Percentiles rank a stretch among this genome's conserved stretches.
Evolutionary conservation across 805 yeast genomes (phyloP).

Genomic region (Torulaspora microellipsoides): DNA sequence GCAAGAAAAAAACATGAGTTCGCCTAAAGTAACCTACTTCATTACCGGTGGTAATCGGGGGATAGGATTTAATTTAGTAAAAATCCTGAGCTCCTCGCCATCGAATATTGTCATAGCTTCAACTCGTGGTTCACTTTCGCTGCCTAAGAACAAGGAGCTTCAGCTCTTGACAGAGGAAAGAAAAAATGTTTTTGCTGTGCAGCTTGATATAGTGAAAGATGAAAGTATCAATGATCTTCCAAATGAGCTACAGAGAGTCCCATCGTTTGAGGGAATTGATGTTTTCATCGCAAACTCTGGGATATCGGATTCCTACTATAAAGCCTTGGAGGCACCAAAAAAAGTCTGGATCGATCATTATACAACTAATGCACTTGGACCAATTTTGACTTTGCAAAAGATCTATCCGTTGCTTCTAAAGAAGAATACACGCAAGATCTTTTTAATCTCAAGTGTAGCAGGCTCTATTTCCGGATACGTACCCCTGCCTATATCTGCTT

Average conservation of each 20-base stretch:
- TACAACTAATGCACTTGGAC: constrained; percentile 14
- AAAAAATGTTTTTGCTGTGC: constrained; percentile 20
- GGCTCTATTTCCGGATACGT: constrained; percentile 24
- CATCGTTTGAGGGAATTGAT: constrained; percentile 26
- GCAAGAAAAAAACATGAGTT: not conserved
- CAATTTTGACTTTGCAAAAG: constrained; percentile 9
- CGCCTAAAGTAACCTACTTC: constrained; percentile 24
- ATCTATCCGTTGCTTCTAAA: constrained; percentile 23
- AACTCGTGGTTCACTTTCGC: constrained; percentile 1
- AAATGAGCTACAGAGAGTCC: constrained; percentile 12
- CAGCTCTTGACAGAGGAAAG: constrained; percentile 11
- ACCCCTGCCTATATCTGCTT: constrained; percentile 25
- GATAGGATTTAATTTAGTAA: constrained; percentile 34
- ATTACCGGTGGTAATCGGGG: constrained; percentile 39
- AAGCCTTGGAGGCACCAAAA: constrained; percentile 14
- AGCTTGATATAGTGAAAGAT: constrained; percentile 21
- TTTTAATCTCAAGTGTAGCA: constrained; percentile 28
- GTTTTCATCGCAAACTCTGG: constrained; percentile 33
- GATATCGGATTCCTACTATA: constrained; percentile 24
- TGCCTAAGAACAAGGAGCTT: constrained; percentile 19
- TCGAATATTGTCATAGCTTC: constrained; percentile 24
- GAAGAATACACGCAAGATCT: constrained; percentile 23
- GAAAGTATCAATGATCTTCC: constrained; percentile 19
- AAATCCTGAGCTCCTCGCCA: constrained; percentile 21
- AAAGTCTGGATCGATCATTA: constrained; percentile 11